A percentile compares a stretch with the other conserved stretches of the same genome.
phyloP scores from a whole-genome alignment of 257 asterid species.

The Forsythia viridissima region DNA sequence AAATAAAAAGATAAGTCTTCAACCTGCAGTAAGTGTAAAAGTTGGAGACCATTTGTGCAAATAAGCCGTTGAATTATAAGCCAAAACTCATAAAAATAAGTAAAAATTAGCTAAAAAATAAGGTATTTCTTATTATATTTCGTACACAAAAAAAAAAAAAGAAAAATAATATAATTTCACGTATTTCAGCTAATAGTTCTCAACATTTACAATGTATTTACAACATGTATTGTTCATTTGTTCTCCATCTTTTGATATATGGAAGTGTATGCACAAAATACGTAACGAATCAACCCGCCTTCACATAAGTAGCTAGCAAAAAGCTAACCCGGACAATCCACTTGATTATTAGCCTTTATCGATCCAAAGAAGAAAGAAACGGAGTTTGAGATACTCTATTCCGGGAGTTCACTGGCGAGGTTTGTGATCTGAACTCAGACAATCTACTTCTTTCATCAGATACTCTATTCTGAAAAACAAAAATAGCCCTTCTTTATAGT shows the following conservation, averaged over 20 bases:
- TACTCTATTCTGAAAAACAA: constrained; percentile 60
- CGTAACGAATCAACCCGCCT: background rate
- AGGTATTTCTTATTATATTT: background rate
- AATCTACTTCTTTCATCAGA: constrained; percentile 61
- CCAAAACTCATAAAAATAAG: background rate
- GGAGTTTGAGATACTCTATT: constrained; percentile 39
- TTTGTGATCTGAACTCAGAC: constrained; percentile 69
- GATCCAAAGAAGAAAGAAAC: constrained; percentile 60
- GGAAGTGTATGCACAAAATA: background rate
- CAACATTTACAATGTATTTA: background rate
- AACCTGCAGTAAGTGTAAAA: no score
- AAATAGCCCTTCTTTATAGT: no score
- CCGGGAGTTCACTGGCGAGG: constrained; percentile 39
- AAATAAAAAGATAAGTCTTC: no score
- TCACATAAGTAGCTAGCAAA: constrained; percentile 4
- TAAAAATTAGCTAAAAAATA: background rate
- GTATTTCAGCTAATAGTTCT: background rate
- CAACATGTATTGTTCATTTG: background rate
- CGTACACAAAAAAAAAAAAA: background rate
- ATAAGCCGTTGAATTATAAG: no score
- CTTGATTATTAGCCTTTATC: constrained; percentile 38
- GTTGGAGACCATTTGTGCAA: no score
- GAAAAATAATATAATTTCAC: background rate
- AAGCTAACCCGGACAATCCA: constrained; percentile 4
- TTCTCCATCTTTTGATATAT: background rate